A percentile compares a stretch with the other conserved stretches of the same genome.
phyloP scores from a whole-genome alignment of 345 rosid species.

The Brassica nigra region DNA sequence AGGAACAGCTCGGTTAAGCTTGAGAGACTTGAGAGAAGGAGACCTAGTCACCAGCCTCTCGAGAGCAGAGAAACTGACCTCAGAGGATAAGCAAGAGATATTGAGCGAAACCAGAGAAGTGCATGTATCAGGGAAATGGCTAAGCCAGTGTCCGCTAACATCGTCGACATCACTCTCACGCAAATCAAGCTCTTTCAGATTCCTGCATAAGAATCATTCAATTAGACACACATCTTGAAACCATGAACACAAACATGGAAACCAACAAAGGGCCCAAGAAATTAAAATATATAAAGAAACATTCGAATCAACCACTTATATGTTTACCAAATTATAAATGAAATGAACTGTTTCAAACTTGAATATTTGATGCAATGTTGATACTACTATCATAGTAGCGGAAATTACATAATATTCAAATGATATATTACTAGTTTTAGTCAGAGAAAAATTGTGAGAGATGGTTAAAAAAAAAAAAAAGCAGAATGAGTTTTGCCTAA shows the following conservation, averaged over 20 bases:
- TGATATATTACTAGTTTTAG: background rate
- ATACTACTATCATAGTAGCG: no score
- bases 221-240: background rate
- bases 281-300: no score
- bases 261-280: background rate
- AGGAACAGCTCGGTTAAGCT: background rate
- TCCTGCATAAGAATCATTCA: background rate
- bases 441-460: background rate
- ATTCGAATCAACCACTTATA: background rate
- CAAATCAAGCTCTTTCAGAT: background rate
- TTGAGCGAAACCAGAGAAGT: background rate
- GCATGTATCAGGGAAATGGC: background rate
- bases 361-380: background rate
- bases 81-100: background rate
- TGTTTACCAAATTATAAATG: background rate
- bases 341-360: background rate
- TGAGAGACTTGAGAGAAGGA: background rate
- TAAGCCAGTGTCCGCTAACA: background rate
- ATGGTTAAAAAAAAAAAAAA: conserved; percentile 15
- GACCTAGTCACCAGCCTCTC: background rate
- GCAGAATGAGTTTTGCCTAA: conserved; percentile 21
- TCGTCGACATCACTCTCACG: background rate
- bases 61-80: background rate
- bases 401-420: no score
- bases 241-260: background rate